These are phyloP conservation scores for Vaccinium darrowii DNA, from an alignment of 148 eudicot genomes.

Conservation along the genomic window DNA sequence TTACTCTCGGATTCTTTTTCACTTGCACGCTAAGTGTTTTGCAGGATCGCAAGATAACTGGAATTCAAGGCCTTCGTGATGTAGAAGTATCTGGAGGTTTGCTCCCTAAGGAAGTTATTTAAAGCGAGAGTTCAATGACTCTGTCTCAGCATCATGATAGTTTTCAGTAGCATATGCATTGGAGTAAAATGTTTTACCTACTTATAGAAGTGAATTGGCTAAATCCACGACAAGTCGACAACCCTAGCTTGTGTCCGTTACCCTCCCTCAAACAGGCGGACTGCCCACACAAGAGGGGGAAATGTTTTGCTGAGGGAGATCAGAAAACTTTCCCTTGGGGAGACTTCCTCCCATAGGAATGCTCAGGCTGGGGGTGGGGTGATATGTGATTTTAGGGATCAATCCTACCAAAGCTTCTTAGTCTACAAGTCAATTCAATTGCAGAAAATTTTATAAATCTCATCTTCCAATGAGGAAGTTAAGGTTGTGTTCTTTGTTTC, in stretches of 20 bases:
- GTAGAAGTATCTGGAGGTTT: slow-evolving; percentile 25
- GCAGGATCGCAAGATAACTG: slow-evolving; percentile 28
- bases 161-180: not conserved
- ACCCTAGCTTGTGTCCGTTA: too few species aligned
- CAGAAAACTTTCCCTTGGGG: too few species aligned
- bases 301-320: too few species aligned
- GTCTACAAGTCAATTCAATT: not conserved
- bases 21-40: not conserved
- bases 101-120: not conserved
- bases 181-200: not conserved
- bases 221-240: too few species aligned
- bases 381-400: not conserved
- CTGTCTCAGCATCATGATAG: not conserved
- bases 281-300: not conserved
- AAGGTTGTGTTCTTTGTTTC: not conserved
- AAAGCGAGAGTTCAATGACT: not conserved
- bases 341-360: too few species aligned
- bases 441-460: not conserved
- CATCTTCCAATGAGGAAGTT: not conserved
- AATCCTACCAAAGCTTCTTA: not conserved
- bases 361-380: too few species aligned
- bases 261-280: not conserved
- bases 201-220: not conserved
- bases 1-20: not conserved
- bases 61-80: slow-evolving; percentile 16